Conservation (phyloP, 1,284 basidiomycete species). For the Fomitopsis betulina region DNA sequence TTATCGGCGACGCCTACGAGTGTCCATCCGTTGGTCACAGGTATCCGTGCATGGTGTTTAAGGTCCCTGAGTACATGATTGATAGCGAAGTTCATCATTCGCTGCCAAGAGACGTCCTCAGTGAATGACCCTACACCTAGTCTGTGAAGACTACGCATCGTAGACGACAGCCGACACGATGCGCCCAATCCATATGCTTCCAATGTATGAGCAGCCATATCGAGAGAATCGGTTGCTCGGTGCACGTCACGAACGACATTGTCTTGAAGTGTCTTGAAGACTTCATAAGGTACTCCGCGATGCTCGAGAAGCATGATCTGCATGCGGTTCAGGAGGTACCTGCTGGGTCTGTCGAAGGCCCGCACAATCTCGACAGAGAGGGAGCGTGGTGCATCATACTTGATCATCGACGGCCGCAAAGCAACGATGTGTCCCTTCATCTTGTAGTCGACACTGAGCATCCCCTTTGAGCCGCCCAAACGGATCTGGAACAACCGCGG, state of each 20-base stretch:
- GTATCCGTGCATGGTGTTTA: slow-evolving; percentile 66
- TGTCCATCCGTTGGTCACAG: slow-evolving; percentile 55
- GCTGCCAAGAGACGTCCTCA: slow-evolving; percentile 44
- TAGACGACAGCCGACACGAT: slow-evolving; percentile 35
- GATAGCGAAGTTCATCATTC: slow-evolving; percentile 46
- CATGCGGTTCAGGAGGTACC: slow-evolving; percentile 59
- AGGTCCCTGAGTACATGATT: slow-evolving; percentile 61
- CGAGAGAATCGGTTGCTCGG: slow-evolving; percentile 37
- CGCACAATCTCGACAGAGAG: slow-evolving; percentile 66
- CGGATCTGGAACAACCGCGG: slow-evolving; percentile 57
- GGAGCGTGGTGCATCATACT: slow-evolving; percentile 54
- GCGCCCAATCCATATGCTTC: slow-evolving; percentile 38
- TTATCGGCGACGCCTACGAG: slow-evolving; percentile 68
- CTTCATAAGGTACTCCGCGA: slow-evolving; percentile 45
- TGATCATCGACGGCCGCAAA: slow-evolving; percentile 70
- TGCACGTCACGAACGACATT: slow-evolving; percentile 44
- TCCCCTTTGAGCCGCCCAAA: slow-evolving; percentile 61
- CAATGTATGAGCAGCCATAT: slow-evolving; percentile 42
- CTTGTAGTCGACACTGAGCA: slow-evolving; percentile 61
- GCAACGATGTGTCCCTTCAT: slow-evolving; percentile 54
- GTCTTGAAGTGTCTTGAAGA: slow-evolving; percentile 54
- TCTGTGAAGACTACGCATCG: slow-evolving; percentile 34
- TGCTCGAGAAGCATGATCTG: slow-evolving; percentile 63
- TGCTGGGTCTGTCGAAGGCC: slow-evolving; percentile 55
- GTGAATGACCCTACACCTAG: slow-evolving; percentile 26